A percentile compares a stretch with the other conserved stretches of the same genome.
phyloP scores from a whole-genome alignment of 1,284 basidiomycete species.

The Malassezia restricta region DNA sequence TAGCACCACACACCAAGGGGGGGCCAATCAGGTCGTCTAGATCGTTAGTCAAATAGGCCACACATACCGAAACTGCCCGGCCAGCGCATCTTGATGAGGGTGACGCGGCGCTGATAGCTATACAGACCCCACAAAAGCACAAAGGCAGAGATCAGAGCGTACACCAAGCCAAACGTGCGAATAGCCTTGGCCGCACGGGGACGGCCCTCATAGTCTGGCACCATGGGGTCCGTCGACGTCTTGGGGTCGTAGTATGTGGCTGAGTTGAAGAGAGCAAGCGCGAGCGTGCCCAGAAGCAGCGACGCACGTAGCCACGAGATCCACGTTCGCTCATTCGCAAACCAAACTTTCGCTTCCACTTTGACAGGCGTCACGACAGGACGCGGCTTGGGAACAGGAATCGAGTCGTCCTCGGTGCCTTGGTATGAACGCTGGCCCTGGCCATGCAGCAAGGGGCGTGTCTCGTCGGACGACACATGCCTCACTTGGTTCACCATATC shows the following conservation, averaged over 20 bases:
- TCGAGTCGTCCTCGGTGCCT: constrained; percentile 12
- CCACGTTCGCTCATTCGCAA: constrained; percentile 54
- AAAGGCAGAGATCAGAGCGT: constrained; percentile 57
- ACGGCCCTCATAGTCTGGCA: background rate
- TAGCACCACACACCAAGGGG: constrained; percentile 37
- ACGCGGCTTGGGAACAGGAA: constrained; percentile 50
- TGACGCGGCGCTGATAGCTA: constrained; percentile 76
- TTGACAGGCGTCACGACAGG: constrained; percentile 33
- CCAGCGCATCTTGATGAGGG: constrained; percentile 77
- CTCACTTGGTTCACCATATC: background rate
- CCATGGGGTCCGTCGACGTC: background rate
- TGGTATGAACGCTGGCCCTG: constrained; percentile 14
- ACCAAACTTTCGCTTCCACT: constrained; percentile 46
- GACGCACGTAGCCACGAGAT: constrained; percentile 78
- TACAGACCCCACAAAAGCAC: constrained; percentile 63
- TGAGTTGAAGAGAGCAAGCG: constrained; percentile 76
- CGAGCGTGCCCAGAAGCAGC: constrained; percentile 70
- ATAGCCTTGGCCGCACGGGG: constrained; percentile 4
- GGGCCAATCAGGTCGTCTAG: constrained; percentile 41
- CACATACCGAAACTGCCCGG: constrained; percentile 73
- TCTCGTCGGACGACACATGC: background rate
- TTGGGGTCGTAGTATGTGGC: constrained; percentile 49
- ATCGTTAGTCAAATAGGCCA: background rate
- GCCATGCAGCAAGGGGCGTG: constrained; percentile 13
- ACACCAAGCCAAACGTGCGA: constrained; percentile 63